These are phyloP conservation scores for Camellia lanceoleosa DNA, from an alignment of 148 eudicot genomes.

Conservation along the genomic window DNA sequence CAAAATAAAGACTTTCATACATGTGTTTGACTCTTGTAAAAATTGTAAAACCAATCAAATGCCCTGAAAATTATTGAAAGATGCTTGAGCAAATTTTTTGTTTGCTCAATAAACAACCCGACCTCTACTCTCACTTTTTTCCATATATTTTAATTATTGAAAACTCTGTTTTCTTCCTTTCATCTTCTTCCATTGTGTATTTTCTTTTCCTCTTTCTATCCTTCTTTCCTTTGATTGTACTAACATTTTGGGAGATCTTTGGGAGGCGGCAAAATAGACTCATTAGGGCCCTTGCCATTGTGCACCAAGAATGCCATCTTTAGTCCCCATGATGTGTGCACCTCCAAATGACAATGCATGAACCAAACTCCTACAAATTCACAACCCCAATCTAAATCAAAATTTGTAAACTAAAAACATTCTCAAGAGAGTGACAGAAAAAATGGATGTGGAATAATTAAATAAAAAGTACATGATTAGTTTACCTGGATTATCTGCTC, in stretches of 20 bases:
- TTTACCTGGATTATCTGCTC: slow-evolving; percentile 54
- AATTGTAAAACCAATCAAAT: neutral
- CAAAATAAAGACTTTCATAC: neutral
- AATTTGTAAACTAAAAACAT: neutral
- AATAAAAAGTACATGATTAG: too few relatives aligned
- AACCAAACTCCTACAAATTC: slow-evolving; percentile 42
- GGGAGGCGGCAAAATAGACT: slow-evolving; percentile 48
- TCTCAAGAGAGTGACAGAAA: neutral
- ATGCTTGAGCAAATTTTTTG: neutral
- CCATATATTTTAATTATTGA: neutral
- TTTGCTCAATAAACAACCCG: slow-evolving; percentile 7
- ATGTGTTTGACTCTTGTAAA: neutral
- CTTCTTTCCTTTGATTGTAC: neutral
- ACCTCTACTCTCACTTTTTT: neutral
- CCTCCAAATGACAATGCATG: slow-evolving; percentile 49
- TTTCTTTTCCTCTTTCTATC: too few relatives aligned
- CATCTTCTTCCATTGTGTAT: too few relatives aligned
- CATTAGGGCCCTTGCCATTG: slow-evolving; percentile 47
- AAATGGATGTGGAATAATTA: neutral
- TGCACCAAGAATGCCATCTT: slow-evolving; percentile 51
- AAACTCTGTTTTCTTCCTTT: too few relatives aligned
- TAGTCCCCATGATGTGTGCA: slow-evolving; percentile 51
- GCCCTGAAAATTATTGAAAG: neutral
- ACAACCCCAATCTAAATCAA: neutral
- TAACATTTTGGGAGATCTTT: slow-evolving; percentile 48